Percentiles rank a stretch among this genome's conserved stretches.
phyloP scores from a whole-genome alignment of 129 eudicot species.

The Scalesia atractyloides region DNA sequence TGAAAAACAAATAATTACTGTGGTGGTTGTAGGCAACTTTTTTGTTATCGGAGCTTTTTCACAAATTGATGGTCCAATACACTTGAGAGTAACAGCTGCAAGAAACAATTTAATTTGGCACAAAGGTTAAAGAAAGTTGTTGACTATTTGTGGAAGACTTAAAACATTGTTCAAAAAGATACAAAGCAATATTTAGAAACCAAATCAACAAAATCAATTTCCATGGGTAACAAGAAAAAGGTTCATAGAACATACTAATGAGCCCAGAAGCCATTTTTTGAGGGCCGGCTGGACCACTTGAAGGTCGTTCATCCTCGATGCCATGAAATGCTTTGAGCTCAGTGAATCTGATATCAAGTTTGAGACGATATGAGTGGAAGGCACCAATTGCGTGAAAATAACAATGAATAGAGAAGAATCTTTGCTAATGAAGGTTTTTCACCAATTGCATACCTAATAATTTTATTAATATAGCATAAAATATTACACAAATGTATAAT shows the following conservation, averaged over 20 bases:
- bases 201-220: not conserved
- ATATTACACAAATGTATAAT: not conserved
- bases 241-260: conserved; percentile 38
- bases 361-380: conserved; percentile 4
- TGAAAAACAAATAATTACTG: conserved; percentile 42
- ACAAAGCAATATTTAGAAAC: not conserved
- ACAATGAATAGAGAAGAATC: not conserved
- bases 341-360: conserved; percentile 50
- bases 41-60: conserved; percentile 78
- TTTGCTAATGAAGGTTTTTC: not conserved
- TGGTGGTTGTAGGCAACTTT: conserved; percentile 84
- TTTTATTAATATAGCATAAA: not conserved
- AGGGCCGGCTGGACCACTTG: conserved; percentile 70
- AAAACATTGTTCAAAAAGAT: conserved; percentile 7
- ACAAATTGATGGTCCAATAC: conserved; percentile 88
- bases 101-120: not conserved
- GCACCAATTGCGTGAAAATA: conserved; percentile 5
- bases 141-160: not conserved
- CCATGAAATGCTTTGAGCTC: conserved; percentile 80
- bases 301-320: conserved; percentile 76
- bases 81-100: conserved; percentile 81
- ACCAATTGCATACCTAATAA: not conserved
- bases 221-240: not conserved
- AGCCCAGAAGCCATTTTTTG: conserved; percentile 85
- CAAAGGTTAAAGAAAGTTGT: not conserved